A percentile compares a stretch with the other conserved stretches of the same genome.
Evolutionary conservation across 495 filamentous ascomycete species (phyloP).

Genomic region (Aspergillus campestris): DNA sequence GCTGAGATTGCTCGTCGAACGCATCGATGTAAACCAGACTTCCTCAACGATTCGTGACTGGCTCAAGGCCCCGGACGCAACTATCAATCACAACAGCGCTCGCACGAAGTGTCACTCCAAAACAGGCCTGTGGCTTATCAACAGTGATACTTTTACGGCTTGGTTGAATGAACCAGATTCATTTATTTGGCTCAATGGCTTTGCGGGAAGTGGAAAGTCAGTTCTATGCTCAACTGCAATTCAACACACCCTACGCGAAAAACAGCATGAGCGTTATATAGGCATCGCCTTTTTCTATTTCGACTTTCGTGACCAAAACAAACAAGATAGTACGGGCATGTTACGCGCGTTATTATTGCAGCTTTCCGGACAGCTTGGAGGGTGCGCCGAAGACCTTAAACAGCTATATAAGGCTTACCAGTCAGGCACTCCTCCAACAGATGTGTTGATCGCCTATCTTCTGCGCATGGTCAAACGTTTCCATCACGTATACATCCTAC

Average conservation of each 20-base stretch:
- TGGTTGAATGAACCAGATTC: conserved; percentile 28
- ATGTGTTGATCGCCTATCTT: conserved; percentile 10
- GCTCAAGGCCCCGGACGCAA: conserved; percentile 23
- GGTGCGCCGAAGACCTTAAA: conserved; percentile 8
- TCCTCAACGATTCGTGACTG: conserved; percentile 19
- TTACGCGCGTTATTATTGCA: conserved; percentile 29
- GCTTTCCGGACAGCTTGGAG: conserved; percentile 20
- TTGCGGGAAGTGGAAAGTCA: conserved; percentile 35
- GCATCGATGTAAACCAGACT: conserved; percentile 7
- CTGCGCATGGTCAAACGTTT: conserved; percentile 9
- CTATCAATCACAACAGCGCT: conserved; percentile 20
- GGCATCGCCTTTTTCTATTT: conserved; percentile 37
- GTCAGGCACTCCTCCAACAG: conserved; percentile 3
- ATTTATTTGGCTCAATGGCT: conserved; percentile 32
- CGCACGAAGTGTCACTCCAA: conserved; percentile 15
- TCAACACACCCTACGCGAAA: conserved; percentile 14
- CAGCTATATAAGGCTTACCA: conserved; percentile 9
- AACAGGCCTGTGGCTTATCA: conserved; percentile 27
- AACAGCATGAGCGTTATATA: conserved; percentile 2
- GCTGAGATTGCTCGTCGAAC: conserved; percentile 4
- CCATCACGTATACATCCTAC: conserved; percentile 16
- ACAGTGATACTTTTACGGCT: conserved; percentile 13
- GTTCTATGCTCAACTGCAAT: conserved; percentile 30
- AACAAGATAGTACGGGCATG: conserved; percentile 22
- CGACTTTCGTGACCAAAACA: conserved; percentile 25